A percentile compares a stretch with the other conserved stretches of the same genome.
These are phyloP conservation scores for Phanerochaete sordida DNA, from an alignment of 768 basidiomycete genomes.

Conservation along the genomic window DNA sequence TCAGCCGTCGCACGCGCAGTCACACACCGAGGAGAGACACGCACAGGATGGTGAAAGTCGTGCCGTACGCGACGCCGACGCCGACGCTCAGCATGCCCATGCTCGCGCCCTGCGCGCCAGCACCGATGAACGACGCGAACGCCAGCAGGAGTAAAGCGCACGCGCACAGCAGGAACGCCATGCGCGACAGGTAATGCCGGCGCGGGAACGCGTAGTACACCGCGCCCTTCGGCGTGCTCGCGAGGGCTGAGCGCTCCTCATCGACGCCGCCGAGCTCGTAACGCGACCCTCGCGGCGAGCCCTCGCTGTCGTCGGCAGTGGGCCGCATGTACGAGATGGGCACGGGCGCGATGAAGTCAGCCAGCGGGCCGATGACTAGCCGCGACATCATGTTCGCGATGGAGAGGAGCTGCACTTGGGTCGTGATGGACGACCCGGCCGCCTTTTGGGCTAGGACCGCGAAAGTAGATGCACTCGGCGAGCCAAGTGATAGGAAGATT, in stretches of 20 bases:
- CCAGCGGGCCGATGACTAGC: slow-evolving; percentile 62
- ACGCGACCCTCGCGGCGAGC: background rate
- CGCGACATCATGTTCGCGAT: slow-evolving; percentile 70
- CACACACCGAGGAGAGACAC: slow-evolving; percentile 24
- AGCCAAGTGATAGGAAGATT: slow-evolving; percentile 51
- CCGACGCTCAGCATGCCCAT: slow-evolving; percentile 42
- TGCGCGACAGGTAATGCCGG: slow-evolving; percentile 57
- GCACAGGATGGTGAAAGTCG: slow-evolving; percentile 67
- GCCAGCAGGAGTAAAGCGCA: background rate
- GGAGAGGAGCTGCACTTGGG: slow-evolving; percentile 70
- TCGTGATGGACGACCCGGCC: slow-evolving; percentile 30
- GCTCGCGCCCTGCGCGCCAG: slow-evolving; percentile 2
- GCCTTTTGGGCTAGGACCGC: slow-evolving; percentile 10
- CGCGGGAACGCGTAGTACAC: slow-evolving; percentile 31
- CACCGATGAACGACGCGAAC: background rate
- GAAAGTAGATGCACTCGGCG: slow-evolving; percentile 36
- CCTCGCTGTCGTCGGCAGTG: too few species aligned
- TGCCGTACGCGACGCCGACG: slow-evolving; percentile 67
- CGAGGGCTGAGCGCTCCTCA: background rate
- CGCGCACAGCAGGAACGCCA: slow-evolving; percentile 44
- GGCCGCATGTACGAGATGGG: slow-evolving; percentile 20
- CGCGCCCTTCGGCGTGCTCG: slow-evolving; percentile 22
- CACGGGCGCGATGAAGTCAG: slow-evolving; percentile 69
- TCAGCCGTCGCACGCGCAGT: background rate
- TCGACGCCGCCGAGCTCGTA: background rate